Base-by-base conservation (phyloP, 1,284 basidiomycete species). In the Uromyces viciae-fabae region DNA sequence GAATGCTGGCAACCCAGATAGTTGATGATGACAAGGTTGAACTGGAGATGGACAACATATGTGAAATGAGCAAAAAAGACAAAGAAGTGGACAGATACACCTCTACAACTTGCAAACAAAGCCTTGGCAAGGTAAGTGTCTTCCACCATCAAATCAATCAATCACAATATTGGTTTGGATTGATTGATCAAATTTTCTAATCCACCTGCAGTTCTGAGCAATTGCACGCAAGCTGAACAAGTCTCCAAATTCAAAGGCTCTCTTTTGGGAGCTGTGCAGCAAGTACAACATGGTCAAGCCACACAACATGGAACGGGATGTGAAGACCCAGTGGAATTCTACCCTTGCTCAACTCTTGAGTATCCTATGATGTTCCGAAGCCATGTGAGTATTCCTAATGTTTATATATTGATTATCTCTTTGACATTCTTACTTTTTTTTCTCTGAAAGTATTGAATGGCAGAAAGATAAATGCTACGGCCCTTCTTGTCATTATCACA, bases 181-280 rank as follows among this genome's bases (percentile, higher is more conserved):
- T n/a, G n/a, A n/a, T n/a, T n/a, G n/a, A n/a, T n/a, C n/a, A n/a
- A n/a, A n/a, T n/a, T n/a, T n/a, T n/a, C n/a, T n/a, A n/a, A n/a
- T n/a, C n/a, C n/a, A n/a, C n/a, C n/a, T n/a, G n/a, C 5, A 68
- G 64, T 68, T 68, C 22, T 33, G 22, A 25, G 40, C 64, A 1
- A 68, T 68, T 43, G 9, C 40, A 7, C 7, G 38, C 22, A 68
- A 68, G 64, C 40, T 68, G 2, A 68, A 42, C 8, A 68, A 68
- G 40, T 68, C 64, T 15, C 64, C 64, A 42, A 68, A 68, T 43
- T 68, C 64, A 43, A 68, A 68, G 38, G 3, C 64, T 4, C 9
- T 68, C 5, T 68, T 68, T 43, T 3, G 22, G 22, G 38, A 68
- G 9, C 2, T 68, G 38, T 68, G 64, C 33, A 11, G 28, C 22